Evolutionary conservation across 768 basidiomycete species (phyloP).

Genomic region (Phanerochaete sordida): DNA sequence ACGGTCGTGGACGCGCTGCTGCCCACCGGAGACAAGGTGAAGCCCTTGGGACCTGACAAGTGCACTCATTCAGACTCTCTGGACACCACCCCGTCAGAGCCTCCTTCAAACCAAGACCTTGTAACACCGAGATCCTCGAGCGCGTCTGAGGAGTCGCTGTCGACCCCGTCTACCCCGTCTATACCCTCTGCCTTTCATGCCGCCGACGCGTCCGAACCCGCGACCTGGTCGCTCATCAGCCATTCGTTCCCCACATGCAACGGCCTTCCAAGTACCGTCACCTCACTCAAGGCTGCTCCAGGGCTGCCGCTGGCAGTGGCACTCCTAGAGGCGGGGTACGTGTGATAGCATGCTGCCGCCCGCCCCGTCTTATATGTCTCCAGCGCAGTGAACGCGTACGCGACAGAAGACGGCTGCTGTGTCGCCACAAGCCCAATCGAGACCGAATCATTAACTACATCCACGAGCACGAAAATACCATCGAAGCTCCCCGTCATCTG

Average conservation of each 20-base stretch:
- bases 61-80: slow-evolving; percentile 20
- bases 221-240: slow-evolving; percentile 20
- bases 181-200: slow-evolving; percentile 15
- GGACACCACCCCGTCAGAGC: slow-evolving; percentile 3
- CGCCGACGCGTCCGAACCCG: slow-evolving; percentile 22
- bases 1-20: slow-evolving; percentile 29
- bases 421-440: slow-evolving; percentile 30
- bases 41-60: slow-evolving; percentile 10
- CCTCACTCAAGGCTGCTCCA: slow-evolving; percentile 41
- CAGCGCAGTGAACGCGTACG: slow-evolving; percentile 54
- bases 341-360: too few relatives aligned
- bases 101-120: slow-evolving; percentile 3
- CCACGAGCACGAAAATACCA: slow-evolving; percentile 31
- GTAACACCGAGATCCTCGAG: slow-evolving; percentile 14
- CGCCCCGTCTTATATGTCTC: too few relatives aligned
- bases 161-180: slow-evolving; percentile 11
- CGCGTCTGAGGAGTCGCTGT: slow-evolving; percentile 19
- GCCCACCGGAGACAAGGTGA: slow-evolving; percentile 28
- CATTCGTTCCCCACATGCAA: slow-evolving; percentile 49
- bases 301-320: slow-evolving; percentile 26
- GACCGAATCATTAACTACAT: slow-evolving; percentile 21
- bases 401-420: slow-evolving; percentile 48
- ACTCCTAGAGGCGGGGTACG: slow-evolving; percentile 66
- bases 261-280: slow-evolving; percentile 32
- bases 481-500: slow-evolving; percentile 22